A percentile compares a stretch with the other conserved stretches of the same genome.
phyloP scores from a whole-genome alignment of 2,329 filamentous ascomycete genomes.

The Furcasterigmium furcatum region DNA sequence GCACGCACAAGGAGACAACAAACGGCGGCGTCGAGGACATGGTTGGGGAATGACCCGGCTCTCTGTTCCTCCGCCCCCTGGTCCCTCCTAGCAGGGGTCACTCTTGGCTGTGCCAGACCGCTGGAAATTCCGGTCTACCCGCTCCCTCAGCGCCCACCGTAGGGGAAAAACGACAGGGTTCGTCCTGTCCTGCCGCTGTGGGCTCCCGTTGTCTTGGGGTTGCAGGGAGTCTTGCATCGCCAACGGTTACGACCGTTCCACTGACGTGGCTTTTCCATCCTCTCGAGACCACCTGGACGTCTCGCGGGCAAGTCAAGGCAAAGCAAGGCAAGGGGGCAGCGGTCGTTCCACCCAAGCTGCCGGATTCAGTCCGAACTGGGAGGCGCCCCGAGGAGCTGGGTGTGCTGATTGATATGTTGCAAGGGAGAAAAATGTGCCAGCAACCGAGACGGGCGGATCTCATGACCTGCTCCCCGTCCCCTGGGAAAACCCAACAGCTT shows the following conservation, averaged over 20 bases:
- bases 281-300: background rate
- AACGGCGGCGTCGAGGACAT: background rate
- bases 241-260: too few species aligned
- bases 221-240: too few species aligned
- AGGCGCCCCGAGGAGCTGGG: too few species aligned
- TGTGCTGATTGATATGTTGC: too few species aligned
- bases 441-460: background rate
- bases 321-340: too few species aligned
- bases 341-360: too few species aligned
- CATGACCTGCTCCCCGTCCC: background rate
- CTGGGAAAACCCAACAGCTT: background rate
- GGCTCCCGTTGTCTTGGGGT: background rate
- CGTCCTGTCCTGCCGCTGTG: background rate
- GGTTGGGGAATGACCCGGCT: background rate
- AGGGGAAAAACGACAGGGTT: background rate
- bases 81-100: background rate
- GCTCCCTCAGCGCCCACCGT: background rate
- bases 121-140: constrained; percentile 1
- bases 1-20: background rate
- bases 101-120: background rate
- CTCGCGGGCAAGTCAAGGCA: background rate
- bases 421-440: too few species aligned
- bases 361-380: too few species aligned
- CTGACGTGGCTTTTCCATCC: background rate
- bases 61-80: too few species aligned